Conservation (phyloP, 495 filamentous ascomycete genomes). For the Annulohypoxylon bovei region DNA sequence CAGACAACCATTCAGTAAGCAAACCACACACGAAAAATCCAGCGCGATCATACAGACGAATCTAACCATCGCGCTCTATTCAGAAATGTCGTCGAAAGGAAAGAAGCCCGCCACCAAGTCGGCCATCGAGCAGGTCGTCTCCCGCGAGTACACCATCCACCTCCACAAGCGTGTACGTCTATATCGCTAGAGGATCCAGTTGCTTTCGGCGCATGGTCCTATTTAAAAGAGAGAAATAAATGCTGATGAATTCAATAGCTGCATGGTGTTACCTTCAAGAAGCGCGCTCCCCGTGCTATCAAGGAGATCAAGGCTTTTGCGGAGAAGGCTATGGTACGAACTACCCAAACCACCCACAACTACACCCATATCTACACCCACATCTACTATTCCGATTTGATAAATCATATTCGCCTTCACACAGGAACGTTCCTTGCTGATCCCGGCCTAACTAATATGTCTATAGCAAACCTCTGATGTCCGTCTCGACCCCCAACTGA, state of each 20-base stretch:
- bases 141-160: slow-evolving; percentile 99
- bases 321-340: slow-evolving; percentile 89
- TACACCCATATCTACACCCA: background rate
- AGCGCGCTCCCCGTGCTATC: slow-evolving; percentile 96
- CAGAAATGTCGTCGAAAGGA: slow-evolving; percentile 78
- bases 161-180: slow-evolving; percentile 97
- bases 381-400: background rate
- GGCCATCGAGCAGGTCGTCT: slow-evolving; percentile 97
- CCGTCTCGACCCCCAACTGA: slow-evolving; percentile 95
- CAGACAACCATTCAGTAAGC: slow-evolving; percentile 45
- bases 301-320: slow-evolving; percentile 99
- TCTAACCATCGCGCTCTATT: slow-evolving; percentile 28
- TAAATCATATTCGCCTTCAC: background rate
- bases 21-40: slow-evolving; percentile 4
- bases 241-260: slow-evolving; percentile 66
- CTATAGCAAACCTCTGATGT: slow-evolving; percentile 93
- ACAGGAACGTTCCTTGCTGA: background rate
- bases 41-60: background rate
- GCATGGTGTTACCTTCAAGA: slow-evolving; percentile 99
- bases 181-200: slow-evolving; percentile 47
- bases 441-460: slow-evolving; percentile 36
- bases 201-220: slow-evolving; percentile 21
- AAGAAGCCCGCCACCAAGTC: slow-evolving; percentile 79
- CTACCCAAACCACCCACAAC: slow-evolving; percentile 25
- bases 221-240: slow-evolving; percentile 5